Base-by-base conservation (phyloP, 148 eudicot species). In the Polygonum maritimum region DNA sequence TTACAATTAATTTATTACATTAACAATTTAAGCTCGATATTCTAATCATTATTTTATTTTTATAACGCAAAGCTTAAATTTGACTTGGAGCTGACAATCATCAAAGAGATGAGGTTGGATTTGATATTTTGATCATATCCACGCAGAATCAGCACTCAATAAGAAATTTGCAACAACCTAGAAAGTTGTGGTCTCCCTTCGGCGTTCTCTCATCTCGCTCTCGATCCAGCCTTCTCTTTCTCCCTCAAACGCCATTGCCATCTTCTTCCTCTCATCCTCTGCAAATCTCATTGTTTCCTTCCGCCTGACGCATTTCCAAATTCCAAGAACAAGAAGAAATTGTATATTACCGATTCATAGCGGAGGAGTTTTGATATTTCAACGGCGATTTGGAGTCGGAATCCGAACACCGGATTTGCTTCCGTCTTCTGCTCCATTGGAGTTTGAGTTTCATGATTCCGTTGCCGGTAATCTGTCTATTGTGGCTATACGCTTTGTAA, bases 111-210 rank as follows among this genome's bases (percentile, higher is more conserved):
- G 31, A 58, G 65, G 65, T 58, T 58, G 65, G 65, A 58, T 58
- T 58, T 21, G 65, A 58, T 58, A 58, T 58, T 21, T 58, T 58
- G 35, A 58, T 58, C 65, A 58, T n/a, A 35, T 58, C 31, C 65
- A 58, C 65, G 65, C 22, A 21, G 65, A 58, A 58, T 58, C 65
- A 51, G 14, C 18, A 16, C 57, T 51, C 57, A 26, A 58, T 58
- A 21, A 22, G 22, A 58, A 58, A 57, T 54, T 54, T 54, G 33
- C 33, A 57, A 6, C 38, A 62, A 31, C 21, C 38, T 11, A 62
- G 47, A 62, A 45, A 72, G 36, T 21, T 72, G 75, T 72, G 75
- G 75, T 72, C 75, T 72, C 45, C 75, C 19, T 35, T 67, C 36
- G 71, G 19, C 71, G 21, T 67, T 67, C 41, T 48, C 75, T 21